Evolutionary conservation across 129 eudicot genomes (phyloP).

Genomic region (Deinandra increscens): DNA sequence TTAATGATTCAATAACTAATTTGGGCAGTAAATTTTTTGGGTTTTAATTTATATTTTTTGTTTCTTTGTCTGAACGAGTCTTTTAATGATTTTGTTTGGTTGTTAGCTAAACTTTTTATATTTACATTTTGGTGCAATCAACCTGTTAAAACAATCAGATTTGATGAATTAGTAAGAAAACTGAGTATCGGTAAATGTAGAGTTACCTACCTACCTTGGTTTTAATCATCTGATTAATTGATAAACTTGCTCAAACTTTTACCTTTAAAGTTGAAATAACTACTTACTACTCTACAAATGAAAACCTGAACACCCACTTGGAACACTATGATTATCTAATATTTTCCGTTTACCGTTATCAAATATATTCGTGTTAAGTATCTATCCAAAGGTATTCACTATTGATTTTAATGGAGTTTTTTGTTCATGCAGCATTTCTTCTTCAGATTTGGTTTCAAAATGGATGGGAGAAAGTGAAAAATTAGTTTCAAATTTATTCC

Average conservation of each 20-base stretch:
- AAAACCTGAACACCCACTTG: too few species aligned
- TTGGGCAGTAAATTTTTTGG: not conserved
- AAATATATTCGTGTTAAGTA: constrained; percentile 2
- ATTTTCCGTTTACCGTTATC: not conserved
- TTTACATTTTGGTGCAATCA: not conserved
- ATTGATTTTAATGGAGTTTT: constrained; percentile 24
- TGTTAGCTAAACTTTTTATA: not conserved
- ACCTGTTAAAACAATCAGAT: not conserved
- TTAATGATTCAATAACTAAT: not conserved
- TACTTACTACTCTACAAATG: too few species aligned
- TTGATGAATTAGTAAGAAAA: not conserved
- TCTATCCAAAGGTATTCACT: not conserved
- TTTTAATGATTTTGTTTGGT: not conserved
- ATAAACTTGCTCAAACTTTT: not conserved
- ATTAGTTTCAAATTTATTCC: constrained; percentile 61
- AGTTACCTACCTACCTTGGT: not conserved
- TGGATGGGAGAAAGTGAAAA: constrained; percentile 88
- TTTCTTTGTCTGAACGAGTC: not conserved
- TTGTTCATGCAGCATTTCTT: constrained; percentile 47
- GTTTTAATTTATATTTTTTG: not conserved
- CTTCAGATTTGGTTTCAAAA: constrained; percentile 69
- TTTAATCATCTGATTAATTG: not conserved
- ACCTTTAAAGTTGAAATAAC: not conserved
- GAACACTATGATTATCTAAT: too few species aligned
- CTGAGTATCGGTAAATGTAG: not conserved